These are phyloP conservation scores for Skeletonema menzelii DNA, from an alignment of 108 stramenopile species.

Conservation along the genomic window DNA sequence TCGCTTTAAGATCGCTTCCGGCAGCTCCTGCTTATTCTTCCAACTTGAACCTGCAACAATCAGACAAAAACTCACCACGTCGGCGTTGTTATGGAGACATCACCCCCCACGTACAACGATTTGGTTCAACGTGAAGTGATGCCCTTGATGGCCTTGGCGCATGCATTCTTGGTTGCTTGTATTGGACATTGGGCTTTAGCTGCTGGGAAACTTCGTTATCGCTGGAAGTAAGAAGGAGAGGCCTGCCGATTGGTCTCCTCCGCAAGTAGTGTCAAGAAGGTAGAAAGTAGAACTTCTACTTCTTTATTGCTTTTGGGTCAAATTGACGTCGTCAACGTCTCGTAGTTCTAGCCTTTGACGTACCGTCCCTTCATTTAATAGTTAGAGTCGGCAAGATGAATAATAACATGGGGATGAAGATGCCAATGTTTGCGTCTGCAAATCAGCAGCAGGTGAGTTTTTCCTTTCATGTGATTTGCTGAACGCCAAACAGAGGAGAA, in stretches of 20 bases:
- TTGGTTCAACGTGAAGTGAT: neutral
- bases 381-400: neutral
- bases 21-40: too few relatives aligned
- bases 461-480: neutral
- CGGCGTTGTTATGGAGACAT: neutral
- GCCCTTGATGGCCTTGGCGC: too few relatives aligned
- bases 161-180: too few relatives aligned
- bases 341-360: neutral
- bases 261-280: too few relatives aligned
- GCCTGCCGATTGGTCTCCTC: too few relatives aligned
- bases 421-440: conserved; percentile 1
- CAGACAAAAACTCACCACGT: too few relatives aligned
- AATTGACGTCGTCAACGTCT: neutral
- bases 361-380: neutral
- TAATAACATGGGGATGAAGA: conserved; percentile 1
- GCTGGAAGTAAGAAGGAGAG: too few relatives aligned
- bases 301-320: neutral
- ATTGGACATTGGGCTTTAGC: too few relatives aligned
- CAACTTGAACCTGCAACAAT: neutral
- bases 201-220: too few relatives aligned
- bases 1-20: too few relatives aligned
- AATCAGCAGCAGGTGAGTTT: neutral
- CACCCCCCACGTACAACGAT: neutral
- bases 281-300: neutral
- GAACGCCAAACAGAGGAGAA: neutral